phyloP scores from a whole-genome alignment of 805 yeast genomes.

The Blastobotrys robertii region DNA sequence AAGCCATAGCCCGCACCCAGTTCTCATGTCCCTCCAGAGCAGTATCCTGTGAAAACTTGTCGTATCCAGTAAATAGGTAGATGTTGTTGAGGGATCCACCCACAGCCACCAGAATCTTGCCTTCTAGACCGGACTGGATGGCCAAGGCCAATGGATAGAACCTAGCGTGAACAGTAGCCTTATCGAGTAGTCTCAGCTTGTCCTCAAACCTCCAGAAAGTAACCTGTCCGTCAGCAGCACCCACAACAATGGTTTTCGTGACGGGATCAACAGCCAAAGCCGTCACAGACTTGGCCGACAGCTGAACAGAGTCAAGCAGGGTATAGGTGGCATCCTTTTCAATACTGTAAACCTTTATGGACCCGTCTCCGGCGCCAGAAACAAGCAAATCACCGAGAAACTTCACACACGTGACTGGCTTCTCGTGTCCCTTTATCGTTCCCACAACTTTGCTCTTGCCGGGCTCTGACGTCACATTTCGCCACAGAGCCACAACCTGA shows the following conservation, averaged over 20 bases:
- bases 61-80: constrained; percentile 38
- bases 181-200: background rate
- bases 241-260: no score
- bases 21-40: constrained; percentile 85
- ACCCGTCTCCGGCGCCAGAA: constrained; percentile 60
- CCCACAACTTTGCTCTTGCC: constrained; percentile 5
- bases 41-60: constrained; percentile 35
- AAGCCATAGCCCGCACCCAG: constrained; percentile 75
- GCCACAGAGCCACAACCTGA: constrained; percentile 17
- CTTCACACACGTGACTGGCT: constrained; percentile 56
- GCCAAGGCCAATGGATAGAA: constrained; percentile 25
- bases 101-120: constrained; percentile 19
- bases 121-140: constrained; percentile 9
- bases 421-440: constrained; percentile 22
- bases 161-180: constrained; percentile 4
- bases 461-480: constrained; percentile 4
- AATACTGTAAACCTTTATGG: constrained; percentile 19
- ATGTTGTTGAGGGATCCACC: constrained; percentile 34
- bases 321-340: no score
- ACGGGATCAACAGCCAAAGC: background rate
- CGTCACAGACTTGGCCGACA: background rate
- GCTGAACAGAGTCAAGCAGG: background rate
- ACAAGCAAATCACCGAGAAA: constrained; percentile 40
- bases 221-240: background rate
- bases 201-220: background rate